phyloP scores from a whole-genome alignment of 495 filamentous ascomycete genomes.

The Physcia stellaris region DNA sequence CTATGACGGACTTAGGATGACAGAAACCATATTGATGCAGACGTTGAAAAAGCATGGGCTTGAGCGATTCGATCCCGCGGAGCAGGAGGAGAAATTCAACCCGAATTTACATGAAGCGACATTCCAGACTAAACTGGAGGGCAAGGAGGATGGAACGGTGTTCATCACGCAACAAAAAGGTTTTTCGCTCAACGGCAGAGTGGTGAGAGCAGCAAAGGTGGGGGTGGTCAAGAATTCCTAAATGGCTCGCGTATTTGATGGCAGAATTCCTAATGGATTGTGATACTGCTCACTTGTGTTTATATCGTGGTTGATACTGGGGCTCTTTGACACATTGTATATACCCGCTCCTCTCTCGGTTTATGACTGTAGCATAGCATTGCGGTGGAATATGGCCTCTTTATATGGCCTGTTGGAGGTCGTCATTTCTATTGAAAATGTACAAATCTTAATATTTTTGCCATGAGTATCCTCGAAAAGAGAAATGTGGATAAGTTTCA shows the following conservation, averaged over 20 bases:
- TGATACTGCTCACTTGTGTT: background rate
- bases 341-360: background rate
- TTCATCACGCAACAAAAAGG: constrained; percentile 93
- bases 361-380: background rate
- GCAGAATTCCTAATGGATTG: no score
- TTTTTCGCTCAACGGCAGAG: constrained; percentile 77
- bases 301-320: background rate
- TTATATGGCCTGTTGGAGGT: background rate
- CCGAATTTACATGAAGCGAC: constrained; percentile 93
- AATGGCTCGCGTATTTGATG: constrained; percentile 7
- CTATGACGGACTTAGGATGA: constrained; percentile 87
- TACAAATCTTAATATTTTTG: no score
- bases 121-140: constrained; percentile 74
- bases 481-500: no score
- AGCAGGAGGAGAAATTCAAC: constrained; percentile 66
- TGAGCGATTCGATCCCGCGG: constrained; percentile 67
- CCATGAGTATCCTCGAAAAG: no score
- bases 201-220: constrained; percentile 85
- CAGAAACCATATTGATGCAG: constrained; percentile 71
- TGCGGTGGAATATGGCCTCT: background rate
- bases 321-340: background rate
- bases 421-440: no score
- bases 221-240: constrained; percentile 70
- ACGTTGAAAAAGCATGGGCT: constrained; percentile 90
- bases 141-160: constrained; percentile 78